Evolutionary conservation across 2,329 filamentous ascomycete species (phyloP).

Genomic region (Xylaria hypoxylon): DNA sequence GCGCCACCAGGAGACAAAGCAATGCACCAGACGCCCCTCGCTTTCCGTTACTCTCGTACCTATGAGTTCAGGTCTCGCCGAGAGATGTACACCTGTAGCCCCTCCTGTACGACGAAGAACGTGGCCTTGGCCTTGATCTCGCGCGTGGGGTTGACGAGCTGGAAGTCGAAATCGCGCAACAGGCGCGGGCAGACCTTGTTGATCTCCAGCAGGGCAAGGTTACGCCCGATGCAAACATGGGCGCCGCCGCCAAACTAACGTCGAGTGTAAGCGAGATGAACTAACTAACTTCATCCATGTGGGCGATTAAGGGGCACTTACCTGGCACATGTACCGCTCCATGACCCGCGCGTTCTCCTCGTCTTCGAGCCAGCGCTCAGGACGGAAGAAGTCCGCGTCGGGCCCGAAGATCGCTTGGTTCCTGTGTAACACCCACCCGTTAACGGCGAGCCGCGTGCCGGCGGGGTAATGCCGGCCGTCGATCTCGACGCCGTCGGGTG

Average conservation of each 20-base stretch:
- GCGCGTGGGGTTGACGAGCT: slow-evolving; percentile 62
- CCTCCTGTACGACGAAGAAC: slow-evolving; percentile 70
- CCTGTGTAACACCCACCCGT: slow-evolving; percentile 65
- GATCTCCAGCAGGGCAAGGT: slow-evolving; percentile 67
- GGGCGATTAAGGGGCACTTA: slow-evolving; percentile 44
- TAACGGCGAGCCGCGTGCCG: slow-evolving; percentile 65
- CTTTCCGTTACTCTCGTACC: too few relatives aligned
- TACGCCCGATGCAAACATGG: slow-evolving; percentile 66
- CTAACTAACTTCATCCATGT: too few relatives aligned
- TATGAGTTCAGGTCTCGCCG: slow-evolving; percentile 41
- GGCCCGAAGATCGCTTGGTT: slow-evolving; percentile 61
- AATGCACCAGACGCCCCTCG: too few relatives aligned
- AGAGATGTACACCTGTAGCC: slow-evolving; percentile 64
- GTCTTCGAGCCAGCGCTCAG: slow-evolving; percentile 66
- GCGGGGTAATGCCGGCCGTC: slow-evolving; percentile 64
- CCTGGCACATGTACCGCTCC: slow-evolving; percentile 68
- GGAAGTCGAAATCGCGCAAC: slow-evolving; percentile 65
- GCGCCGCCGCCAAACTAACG: slow-evolving; percentile 64
- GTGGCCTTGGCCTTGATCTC: slow-evolving; percentile 65
- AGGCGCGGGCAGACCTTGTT: slow-evolving; percentile 69
- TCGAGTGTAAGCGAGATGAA: not conserved
- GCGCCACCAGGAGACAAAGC: too few relatives aligned
- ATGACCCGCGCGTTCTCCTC: slow-evolving; percentile 59
- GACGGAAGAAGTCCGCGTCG: slow-evolving; percentile 64
- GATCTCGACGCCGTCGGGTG: slow-evolving; percentile 61